phyloP scores from a whole-genome alignment of 1,284 basidiomycete genomes.

The Ustilago loliicola region DNA sequence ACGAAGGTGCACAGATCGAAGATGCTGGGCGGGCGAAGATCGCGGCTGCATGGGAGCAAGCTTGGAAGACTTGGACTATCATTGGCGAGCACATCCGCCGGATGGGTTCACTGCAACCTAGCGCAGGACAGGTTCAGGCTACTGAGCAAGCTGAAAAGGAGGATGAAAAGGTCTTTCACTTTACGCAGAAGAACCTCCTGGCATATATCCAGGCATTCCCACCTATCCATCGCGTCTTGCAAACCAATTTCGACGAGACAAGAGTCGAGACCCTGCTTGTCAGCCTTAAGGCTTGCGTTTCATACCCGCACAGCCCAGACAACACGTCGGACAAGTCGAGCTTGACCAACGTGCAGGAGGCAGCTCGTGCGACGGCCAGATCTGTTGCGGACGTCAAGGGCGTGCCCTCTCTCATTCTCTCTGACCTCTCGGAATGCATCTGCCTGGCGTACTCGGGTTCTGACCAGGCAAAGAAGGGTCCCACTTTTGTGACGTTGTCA shows the following conservation, averaged over 20 bases:
- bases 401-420: conserved; percentile 80
- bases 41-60: conserved; percentile 30
- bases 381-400: conserved; percentile 74
- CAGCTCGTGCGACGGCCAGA: conserved; percentile 81
- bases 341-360: conserved; percentile 82
- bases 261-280: conserved; percentile 79
- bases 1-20: conserved; percentile 7
- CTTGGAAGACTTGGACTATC: conserved; percentile 37
- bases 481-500: conserved; percentile 87
- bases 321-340: conserved; percentile 87
- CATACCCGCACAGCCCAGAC: conserved; percentile 85
- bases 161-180: conserved; percentile 71
- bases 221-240: conserved; percentile 62
- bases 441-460: conserved; percentile 79
- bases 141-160: background rate
- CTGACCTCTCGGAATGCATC: conserved; percentile 85
- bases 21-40: conserved; percentile 16
- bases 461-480: conserved; percentile 71
- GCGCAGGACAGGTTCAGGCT: background rate
- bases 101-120: conserved; percentile 6
- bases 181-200: conserved; percentile 89
- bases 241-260: conserved; percentile 72
- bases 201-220: conserved; percentile 81
- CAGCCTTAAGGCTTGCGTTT: conserved; percentile 84
- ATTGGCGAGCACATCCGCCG: conserved; percentile 30